phyloP scores from a whole-genome alignment of 495 filamentous ascomycete species.

The Neurospora sp. region DNA sequence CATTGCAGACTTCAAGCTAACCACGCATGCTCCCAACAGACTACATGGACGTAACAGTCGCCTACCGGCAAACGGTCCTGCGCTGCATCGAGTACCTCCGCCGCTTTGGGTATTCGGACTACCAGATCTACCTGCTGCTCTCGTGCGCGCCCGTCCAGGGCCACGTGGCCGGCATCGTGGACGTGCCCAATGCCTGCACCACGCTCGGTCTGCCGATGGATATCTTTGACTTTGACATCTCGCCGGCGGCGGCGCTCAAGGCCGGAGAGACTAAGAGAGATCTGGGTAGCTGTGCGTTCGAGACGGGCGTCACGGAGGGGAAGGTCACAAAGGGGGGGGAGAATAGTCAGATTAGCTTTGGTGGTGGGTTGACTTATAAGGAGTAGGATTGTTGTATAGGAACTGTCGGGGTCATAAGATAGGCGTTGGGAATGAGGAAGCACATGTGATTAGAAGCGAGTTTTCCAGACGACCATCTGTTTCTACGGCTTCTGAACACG shows the following conservation, averaged over 20 bases:
- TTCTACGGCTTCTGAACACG: no score
- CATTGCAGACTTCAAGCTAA: no score
- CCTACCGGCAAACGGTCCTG: slow-evolving; percentile 79
- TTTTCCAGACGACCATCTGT: no score
- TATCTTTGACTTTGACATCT: slow-evolving; percentile 93
- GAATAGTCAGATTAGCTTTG: slow-evolving; percentile 38
- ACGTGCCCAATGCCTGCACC: slow-evolving; percentile 77
- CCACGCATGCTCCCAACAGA: slow-evolving; percentile 21
- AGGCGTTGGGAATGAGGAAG: no score
- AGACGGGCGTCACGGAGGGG: slow-evolving; percentile 39
- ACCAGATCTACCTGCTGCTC: slow-evolving; percentile 84
- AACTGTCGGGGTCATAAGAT: no score
- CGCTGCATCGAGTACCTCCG: slow-evolving; percentile 77
- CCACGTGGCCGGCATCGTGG: slow-evolving; percentile 88
- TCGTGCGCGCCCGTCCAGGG: slow-evolving; percentile 88
- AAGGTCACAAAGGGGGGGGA: slow-evolving; percentile 31
- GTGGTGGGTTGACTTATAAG: slow-evolving; percentile 43
- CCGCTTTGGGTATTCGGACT: slow-evolving; percentile 62
- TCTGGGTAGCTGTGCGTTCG: slow-evolving; percentile 71
- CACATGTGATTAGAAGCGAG: no score
- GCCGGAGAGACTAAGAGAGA: slow-evolving; percentile 47
- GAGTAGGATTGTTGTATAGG: slow-evolving; percentile 5
- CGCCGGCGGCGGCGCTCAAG: slow-evolving; percentile 45
- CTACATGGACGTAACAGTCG: slow-evolving; percentile 86
- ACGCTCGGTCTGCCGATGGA: slow-evolving; percentile 87